Evolutionary conservation across 148 eudicot genomes (phyloP).

Genomic region (Cornus kousa): DNA sequence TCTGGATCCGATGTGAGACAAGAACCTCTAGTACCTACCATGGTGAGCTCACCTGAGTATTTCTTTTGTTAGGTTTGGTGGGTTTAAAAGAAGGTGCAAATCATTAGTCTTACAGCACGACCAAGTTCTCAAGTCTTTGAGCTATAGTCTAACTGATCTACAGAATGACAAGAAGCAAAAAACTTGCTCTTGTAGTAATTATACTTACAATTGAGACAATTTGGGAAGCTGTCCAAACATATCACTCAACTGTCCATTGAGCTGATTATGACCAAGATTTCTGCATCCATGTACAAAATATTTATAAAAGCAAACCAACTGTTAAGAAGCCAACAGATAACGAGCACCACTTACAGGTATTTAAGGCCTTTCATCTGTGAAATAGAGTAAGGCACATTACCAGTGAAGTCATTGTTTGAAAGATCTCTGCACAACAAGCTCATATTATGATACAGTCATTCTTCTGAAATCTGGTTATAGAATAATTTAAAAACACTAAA

Average conservation of each 20-base stretch:
- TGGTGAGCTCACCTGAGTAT: no score
- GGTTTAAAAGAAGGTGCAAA: no score
- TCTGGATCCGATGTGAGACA: no score
- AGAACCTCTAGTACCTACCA: no score
- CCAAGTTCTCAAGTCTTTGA: background rate
- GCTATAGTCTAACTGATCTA: background rate
- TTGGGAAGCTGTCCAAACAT: slow-evolving; percentile 56
- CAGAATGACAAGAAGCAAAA: background rate
- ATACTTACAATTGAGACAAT: slow-evolving; percentile 51
- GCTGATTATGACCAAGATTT: slow-evolving; percentile 51
- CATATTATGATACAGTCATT: background rate
- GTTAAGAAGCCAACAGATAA: slow-evolving; percentile 4
- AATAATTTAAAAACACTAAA: background rate
- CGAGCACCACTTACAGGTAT: slow-evolving; percentile 44
- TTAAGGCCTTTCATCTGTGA: slow-evolving; percentile 52
- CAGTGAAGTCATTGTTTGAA: slow-evolving; percentile 47
- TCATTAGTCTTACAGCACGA: no score
- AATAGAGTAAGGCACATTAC: slow-evolving; percentile 59
- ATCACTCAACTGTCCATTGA: slow-evolving; percentile 57
- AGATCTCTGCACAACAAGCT: slow-evolving; percentile 47
- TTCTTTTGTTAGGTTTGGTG: no score
- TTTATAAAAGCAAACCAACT: slow-evolving; percentile 1
- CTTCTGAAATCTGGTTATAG: background rate
- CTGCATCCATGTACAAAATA: slow-evolving; percentile 32
- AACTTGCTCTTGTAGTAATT: background rate